Evolutionary conservation across 176 grass and related monocot species (phyloP).

Genomic region (Tillandsia leiboldiana): DNA sequence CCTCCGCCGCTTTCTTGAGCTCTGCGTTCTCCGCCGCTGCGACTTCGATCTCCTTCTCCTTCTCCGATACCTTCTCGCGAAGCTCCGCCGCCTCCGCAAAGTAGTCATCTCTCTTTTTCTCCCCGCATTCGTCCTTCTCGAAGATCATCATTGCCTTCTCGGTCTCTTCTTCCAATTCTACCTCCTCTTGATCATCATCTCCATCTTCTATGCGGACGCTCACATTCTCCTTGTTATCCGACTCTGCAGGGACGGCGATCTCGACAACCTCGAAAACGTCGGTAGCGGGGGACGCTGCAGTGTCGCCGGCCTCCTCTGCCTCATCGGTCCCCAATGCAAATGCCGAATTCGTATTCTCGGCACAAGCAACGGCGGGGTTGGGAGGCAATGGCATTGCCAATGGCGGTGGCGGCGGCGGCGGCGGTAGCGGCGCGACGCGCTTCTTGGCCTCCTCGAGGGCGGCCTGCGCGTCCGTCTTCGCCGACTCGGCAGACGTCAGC

Average conservation of each 20-base stretch:
- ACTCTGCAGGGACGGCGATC: not conserved
- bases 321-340: not conserved
- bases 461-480: conserved; percentile 54
- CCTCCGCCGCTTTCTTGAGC: conserved; percentile 33
- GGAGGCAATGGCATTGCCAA: not conserved
- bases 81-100: conserved; percentile 25
- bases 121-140: not conserved
- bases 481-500: conserved; percentile 39
- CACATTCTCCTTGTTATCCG: conserved; percentile 37
- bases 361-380: no score
- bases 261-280: conserved; percentile 61
- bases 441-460: conserved; percentile 54
- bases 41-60: conserved; percentile 37
- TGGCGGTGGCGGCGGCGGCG: not conserved
- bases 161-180: conserved; percentile 12
- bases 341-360: conserved; percentile 5
- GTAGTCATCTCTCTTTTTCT: not conserved
- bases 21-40: conserved; percentile 35
- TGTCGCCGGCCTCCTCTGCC: conserved; percentile 20
- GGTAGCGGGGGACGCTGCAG: conserved; percentile 26
- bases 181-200: not conserved
- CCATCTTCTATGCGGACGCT: not conserved
- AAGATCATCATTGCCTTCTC: conserved; percentile 60
- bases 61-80: conserved; percentile 44
- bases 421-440: conserved; percentile 15